Base-by-base conservation (phyloP, 805 yeast genomes). In the Brettanomyces custersianus region DNA sequence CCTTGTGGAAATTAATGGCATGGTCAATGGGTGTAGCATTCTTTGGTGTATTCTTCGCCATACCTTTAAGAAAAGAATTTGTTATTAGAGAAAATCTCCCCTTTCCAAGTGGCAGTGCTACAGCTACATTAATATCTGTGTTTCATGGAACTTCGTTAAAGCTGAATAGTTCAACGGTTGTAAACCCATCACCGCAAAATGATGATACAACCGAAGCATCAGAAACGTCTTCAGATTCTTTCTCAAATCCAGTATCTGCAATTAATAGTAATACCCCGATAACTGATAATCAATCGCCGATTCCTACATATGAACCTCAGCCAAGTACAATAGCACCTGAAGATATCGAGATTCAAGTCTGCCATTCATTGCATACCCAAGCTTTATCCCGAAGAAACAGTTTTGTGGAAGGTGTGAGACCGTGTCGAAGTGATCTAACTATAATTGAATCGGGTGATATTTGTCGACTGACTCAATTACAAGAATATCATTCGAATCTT, bases 61-160 rank as follows among this genome's bases (percentile, higher is more conserved):
- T 90, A 20, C 90, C 96, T 1, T 63, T 90, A 34, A 68, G 97
- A 43, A 74, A 72, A 42, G 95, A 87, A 53, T 94, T 88, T 15
- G 80, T 90, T 24, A 73, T 87, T n/a, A 75, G 74, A 47, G 95
- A 87, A 48, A 84, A 84, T 51, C 67, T 92, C 25, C 84, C 88
- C 2, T 90, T 90, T 51, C 98, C 98, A 0, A 83, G 95, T 28
- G 98, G 98, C 0, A 75, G 84, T 43, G 97, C 98, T 2, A 92
- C 97, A 0, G 97, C 96, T 0, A 86, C 95, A 3, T 65, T 90
- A 45, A 90, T 90, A 16, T 74, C 88, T 2, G 96, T 92, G 1
- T 65, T 90, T 23, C 95, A 84, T 57, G 80, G 82, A 20, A 74
- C 85, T 0, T 73, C 71, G 31, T 54, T 78, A 34, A 63, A 54